phyloP scores from a whole-genome alignment of 352 stramenopile genomes.

The Globisporangium polare region DNA sequence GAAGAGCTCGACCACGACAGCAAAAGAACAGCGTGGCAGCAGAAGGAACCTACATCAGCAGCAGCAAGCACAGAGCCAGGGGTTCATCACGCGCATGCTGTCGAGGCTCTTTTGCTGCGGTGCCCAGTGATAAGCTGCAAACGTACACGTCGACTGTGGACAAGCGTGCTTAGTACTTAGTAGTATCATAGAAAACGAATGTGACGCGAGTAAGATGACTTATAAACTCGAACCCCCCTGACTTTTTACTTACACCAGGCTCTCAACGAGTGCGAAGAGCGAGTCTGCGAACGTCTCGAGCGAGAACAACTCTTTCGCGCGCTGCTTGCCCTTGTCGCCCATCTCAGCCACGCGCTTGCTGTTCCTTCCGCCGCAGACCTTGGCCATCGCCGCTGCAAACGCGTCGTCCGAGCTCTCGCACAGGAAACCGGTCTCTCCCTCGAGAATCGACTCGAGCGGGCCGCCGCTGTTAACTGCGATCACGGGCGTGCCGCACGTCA shows the following conservation, averaged over 20 bases:
- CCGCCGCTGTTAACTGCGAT: slow-evolving; percentile 94
- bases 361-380: slow-evolving; percentile 40
- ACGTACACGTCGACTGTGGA: too few species aligned
- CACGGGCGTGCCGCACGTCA: slow-evolving; percentile 93
- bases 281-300: slow-evolving; percentile 72
- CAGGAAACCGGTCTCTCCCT: slow-evolving; percentile 86
- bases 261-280: slow-evolving; percentile 41
- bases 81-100: slow-evolving; percentile 3
- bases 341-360: slow-evolving; percentile 33
- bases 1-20: slow-evolving; percentile 5
- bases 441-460: slow-evolving; percentile 93
- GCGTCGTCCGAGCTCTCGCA: slow-evolving; percentile 53
- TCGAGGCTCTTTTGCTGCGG: slow-evolving; percentile 12
- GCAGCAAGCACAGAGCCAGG: slow-evolving; percentile 1
- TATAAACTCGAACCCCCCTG: too few species aligned
- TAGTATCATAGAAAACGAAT: not conserved
- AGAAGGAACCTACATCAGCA: not conserved
- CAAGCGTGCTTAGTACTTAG: too few species aligned
- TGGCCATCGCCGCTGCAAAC: slow-evolving; percentile 61
- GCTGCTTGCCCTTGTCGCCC: slow-evolving; percentile 41
- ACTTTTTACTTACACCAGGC: slow-evolving; percentile 29
- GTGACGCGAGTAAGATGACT: not conserved
- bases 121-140: not conserved
- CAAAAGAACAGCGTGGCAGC: not conserved
- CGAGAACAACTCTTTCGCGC: slow-evolving; percentile 61